A percentile compares a stretch with the other conserved stretches of the same genome.
phyloP scores from a whole-genome alignment of 169 alveolate genomes.

The Plasmodium yoelii region DNA sequence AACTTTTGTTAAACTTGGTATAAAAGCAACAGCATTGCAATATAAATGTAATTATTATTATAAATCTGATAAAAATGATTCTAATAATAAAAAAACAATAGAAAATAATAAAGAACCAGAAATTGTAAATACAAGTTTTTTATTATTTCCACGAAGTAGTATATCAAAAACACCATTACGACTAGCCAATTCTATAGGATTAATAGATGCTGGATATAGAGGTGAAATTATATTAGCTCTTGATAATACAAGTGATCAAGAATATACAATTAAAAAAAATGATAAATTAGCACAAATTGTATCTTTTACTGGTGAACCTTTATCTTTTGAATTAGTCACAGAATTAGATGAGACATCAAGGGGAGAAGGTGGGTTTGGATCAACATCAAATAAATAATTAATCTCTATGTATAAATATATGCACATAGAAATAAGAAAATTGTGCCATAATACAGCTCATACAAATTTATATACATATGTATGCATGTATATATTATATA shows the following conservation, averaged over 20 bases:
- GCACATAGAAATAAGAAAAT: background rate
- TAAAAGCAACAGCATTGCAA: constrained; percentile 90
- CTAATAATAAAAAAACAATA: constrained; percentile 4
- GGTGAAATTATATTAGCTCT: constrained; percentile 92
- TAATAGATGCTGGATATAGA: constrained; percentile 93
- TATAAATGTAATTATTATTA: constrained; percentile 30
- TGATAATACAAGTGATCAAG: constrained; percentile 90
- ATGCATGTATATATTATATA: too few relatives aligned
- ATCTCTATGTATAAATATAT: background rate
- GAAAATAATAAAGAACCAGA: constrained; percentile 20
- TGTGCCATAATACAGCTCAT: too few relatives aligned
- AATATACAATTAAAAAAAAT: constrained; percentile 89
- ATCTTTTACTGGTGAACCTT: constrained; percentile 90
- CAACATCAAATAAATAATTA: constrained; percentile 80
- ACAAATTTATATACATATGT: too few relatives aligned
- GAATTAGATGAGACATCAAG: constrained; percentile 89
- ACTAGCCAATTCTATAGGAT: constrained; percentile 92
- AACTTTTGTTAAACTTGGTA: constrained; percentile 87
- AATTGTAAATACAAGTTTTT: constrained; percentile 82
- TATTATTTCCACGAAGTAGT: constrained; percentile 90
- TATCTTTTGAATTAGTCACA: constrained; percentile 88
- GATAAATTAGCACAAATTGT: constrained; percentile 91
- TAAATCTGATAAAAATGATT: constrained; percentile 11
- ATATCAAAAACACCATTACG: constrained; percentile 93
- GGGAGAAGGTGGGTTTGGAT: constrained; percentile 93